Evolutionary conservation across 345 rosid genomes (phyloP).

Genomic region (Orychophragmus violaceus): DNA sequence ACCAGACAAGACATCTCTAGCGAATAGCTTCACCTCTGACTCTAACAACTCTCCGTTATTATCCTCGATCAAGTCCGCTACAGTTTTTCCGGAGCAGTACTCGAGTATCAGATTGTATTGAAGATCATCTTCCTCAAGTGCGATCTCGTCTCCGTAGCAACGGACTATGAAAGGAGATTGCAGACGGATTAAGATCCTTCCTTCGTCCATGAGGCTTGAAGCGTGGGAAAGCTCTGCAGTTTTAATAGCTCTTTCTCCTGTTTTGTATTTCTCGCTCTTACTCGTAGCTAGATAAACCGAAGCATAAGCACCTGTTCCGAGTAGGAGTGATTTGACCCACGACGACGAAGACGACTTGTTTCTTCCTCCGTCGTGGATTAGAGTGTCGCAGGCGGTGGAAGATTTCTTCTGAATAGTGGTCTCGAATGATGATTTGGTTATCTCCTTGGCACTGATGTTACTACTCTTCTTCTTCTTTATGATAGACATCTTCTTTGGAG

Average conservation of each 20-base stretch:
- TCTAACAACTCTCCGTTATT: neutral
- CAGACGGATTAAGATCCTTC: neutral
- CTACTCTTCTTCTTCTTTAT: neutral
- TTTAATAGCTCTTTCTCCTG: neutral
- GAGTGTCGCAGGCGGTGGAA: neutral
- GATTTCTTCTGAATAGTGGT: neutral
- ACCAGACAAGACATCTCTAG: slow-evolving; percentile 1
- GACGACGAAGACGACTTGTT: neutral
- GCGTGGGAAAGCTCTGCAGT: neutral
- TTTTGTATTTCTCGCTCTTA: too few relatives aligned
- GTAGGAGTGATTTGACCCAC: neutral
- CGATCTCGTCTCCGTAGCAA: neutral
- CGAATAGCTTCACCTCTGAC: neutral
- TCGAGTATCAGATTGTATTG: slow-evolving; percentile 12
- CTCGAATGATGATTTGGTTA: neutral
- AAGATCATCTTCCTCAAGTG: neutral
- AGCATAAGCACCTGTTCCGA: neutral
- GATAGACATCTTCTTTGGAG: neutral
- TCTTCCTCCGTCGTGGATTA: neutral
- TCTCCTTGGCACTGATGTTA: neutral
- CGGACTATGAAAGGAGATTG: neutral
- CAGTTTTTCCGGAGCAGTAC: neutral
- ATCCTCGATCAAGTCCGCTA: neutral
- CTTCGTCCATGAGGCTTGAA: neutral
- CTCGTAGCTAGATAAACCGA: neutral